Conservation (phyloP, 2,329 filamentous ascomycete species). For the Aspergillus floridensis region DNA sequence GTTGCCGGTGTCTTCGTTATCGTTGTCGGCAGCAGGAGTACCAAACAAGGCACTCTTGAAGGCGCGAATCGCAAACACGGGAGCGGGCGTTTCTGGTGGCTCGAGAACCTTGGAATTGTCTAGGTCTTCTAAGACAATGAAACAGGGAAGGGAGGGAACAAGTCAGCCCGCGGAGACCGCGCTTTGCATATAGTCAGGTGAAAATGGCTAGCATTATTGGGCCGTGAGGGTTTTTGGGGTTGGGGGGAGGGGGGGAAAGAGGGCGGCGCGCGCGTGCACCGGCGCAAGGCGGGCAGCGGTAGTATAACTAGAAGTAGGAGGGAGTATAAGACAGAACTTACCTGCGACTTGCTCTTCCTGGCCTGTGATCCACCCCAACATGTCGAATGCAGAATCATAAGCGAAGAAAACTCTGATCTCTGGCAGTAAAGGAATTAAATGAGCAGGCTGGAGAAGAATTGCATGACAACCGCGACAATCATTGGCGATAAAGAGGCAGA, state of each 20-base stretch:
- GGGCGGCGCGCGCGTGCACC: constrained; percentile 1
- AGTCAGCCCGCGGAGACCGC: constrained; percentile 13
- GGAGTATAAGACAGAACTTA: constrained; percentile 18
- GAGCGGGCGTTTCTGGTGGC: constrained; percentile 63
- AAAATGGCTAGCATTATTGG: constrained; percentile 13
- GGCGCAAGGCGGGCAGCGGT: constrained; percentile 12
- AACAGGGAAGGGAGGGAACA: constrained; percentile 8
- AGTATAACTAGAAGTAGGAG: background rate
- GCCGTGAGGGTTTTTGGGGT: background rate
- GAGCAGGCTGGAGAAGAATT: constrained; percentile 12
- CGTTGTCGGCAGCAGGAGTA: constrained; percentile 56
- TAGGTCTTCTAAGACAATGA: constrained; percentile 9
- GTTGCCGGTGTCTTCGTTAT: constrained; percentile 35
- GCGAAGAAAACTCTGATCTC: constrained; percentile 6
- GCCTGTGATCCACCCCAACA: constrained; percentile 37
- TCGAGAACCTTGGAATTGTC: constrained; percentile 55
- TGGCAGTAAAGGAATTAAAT: background rate
- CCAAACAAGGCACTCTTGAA: constrained; percentile 65
- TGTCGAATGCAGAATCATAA: constrained; percentile 19
- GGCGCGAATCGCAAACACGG: constrained; percentile 65
- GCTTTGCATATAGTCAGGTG: constrained; percentile 4
- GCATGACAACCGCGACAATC: constrained; percentile 18
- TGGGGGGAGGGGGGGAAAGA: too few species aligned
- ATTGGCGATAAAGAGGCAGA: constrained; percentile 13
- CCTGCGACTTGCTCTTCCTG: constrained; percentile 29